A percentile compares a stretch with the other conserved stretches of the same genome.
These are phyloP conservation scores for Zoysia pacifica DNA, from an alignment of 176 grass and related monocot genomes.

Conservation along the genomic window DNA sequence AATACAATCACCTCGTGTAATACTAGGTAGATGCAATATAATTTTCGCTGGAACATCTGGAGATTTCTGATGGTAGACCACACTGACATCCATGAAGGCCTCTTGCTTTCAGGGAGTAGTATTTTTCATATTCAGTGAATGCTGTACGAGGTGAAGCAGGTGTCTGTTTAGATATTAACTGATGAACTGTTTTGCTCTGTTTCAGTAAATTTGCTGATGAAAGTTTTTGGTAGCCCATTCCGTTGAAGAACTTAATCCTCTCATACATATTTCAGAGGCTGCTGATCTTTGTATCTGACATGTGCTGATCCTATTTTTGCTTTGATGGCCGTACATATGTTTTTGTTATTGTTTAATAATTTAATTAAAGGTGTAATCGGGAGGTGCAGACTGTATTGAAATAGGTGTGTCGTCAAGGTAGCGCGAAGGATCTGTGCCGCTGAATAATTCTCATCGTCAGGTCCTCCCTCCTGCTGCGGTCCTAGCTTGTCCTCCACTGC, in stretches of 20 bases:
- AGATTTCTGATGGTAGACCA: not conserved
- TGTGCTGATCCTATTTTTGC: not conserved
- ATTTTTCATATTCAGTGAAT: not conserved
- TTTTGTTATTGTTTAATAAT: too few species aligned
- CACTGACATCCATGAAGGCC: not conserved
- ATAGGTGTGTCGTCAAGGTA: too few species aligned
- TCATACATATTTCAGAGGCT: not conserved
- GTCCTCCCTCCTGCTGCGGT: too few species aligned
- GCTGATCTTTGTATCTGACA: not conserved
- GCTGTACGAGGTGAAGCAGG: not conserved
- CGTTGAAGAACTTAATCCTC: not conserved
- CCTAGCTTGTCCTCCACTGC: too few species aligned
- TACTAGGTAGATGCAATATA: slow-evolving; percentile 24
- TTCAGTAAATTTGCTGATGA: not conserved
- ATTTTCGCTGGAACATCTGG: not conserved
- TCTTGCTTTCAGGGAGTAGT: slow-evolving; percentile 10
- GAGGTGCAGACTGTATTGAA: too few species aligned
- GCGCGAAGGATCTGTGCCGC: too few species aligned
- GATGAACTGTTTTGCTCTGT: not conserved
- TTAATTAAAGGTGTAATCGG: too few species aligned
- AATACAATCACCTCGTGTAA: slow-evolving; percentile 29
- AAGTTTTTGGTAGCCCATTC: not conserved
- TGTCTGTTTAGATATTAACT: not conserved
- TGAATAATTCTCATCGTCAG: too few species aligned
- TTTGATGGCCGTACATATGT: not conserved